Percentiles rank a stretch among this genome's conserved stretches.
phyloP scores from a whole-genome alignment of 805 yeast species.

The Barnettozyma salicaria region DNA sequence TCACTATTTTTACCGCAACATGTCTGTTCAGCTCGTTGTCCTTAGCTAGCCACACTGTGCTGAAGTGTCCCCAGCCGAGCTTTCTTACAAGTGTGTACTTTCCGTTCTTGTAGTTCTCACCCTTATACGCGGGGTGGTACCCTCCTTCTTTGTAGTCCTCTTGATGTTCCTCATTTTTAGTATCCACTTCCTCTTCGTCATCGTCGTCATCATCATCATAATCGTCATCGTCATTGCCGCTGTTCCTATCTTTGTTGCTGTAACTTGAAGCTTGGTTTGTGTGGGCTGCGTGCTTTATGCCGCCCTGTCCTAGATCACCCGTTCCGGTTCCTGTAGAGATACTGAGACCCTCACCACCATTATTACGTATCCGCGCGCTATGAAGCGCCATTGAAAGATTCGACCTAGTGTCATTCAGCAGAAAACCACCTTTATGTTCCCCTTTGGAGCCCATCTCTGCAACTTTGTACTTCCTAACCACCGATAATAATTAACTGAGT shows the following conservation, averaged over 20 bases:
- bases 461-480: too few relatives aligned
- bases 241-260: neutral
- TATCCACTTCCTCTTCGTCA: slow-evolving; percentile 31
- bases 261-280: neutral
- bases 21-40: slow-evolving; percentile 54
- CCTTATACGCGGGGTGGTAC: slow-evolving; percentile 88
- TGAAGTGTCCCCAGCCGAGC: slow-evolving; percentile 98
- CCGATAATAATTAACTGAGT: too few relatives aligned
- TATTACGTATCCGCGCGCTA: neutral
- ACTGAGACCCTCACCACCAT: neutral
- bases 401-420: slow-evolving; percentile 1
- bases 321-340: too few relatives aligned
- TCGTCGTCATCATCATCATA: slow-evolving; percentile 21
- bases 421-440: too few relatives aligned
- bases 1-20: slow-evolving; percentile 91
- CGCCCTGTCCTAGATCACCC: too few relatives aligned
- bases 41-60: slow-evolving; percentile 89
- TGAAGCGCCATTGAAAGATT: slow-evolving; percentile 2
- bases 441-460: neutral
- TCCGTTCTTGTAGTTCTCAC: slow-evolving; percentile 73
- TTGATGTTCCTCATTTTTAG: slow-evolving; percentile 72
- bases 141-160: slow-evolving; percentile 91
- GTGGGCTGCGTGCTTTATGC: neutral
- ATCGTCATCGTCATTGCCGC: slow-evolving; percentile 6
- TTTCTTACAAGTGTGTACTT: slow-evolving; percentile 80